Conservation (phyloP, 192 early-diverging fungal species). For the Rhizophagus sp. region DNA sequence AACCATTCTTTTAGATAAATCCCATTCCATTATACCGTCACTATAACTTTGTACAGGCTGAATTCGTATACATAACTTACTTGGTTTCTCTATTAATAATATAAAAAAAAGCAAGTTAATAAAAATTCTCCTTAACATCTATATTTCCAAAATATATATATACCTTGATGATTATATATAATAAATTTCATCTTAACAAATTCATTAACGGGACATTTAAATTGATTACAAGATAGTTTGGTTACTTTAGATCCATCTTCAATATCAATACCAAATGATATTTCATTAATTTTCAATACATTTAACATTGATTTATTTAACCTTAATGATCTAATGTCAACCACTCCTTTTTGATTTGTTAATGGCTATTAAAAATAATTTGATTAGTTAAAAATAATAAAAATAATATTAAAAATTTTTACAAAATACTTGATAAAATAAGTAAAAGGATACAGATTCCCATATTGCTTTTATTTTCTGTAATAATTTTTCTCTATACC, state of each 20-base stretch:
- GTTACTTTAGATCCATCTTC: constrained; percentile 30
- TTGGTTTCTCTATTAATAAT: constrained; percentile 18
- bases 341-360: constrained; percentile 38
- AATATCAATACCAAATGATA: constrained; percentile 55
- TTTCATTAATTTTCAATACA: constrained; percentile 62
- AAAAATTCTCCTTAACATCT: neutral
- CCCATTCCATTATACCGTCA: constrained; percentile 57
- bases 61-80: constrained; percentile 53
- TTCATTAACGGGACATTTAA: constrained; percentile 47
- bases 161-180: constrained; percentile 54
- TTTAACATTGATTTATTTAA: constrained; percentile 54
- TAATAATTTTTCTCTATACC: constrained; percentile 72
- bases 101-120: neutral
- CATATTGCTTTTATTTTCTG: constrained; percentile 50
- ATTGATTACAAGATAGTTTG: constrained; percentile 39
- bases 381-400: neutral
- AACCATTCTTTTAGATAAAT: constrained; percentile 48
- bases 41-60: constrained; percentile 56
- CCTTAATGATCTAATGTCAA: constrained; percentile 58
- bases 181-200: constrained; percentile 48
- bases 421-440: neutral
- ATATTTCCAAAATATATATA: constrained; percentile 7
- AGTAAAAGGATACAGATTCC: constrained; percentile 40
- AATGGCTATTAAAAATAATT: constrained; percentile 12
- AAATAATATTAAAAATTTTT: neutral